These are phyloP conservation scores for Taphrina confusa DNA, from an alignment of 1,139 yeast species.

Conservation along the genomic window DNA sequence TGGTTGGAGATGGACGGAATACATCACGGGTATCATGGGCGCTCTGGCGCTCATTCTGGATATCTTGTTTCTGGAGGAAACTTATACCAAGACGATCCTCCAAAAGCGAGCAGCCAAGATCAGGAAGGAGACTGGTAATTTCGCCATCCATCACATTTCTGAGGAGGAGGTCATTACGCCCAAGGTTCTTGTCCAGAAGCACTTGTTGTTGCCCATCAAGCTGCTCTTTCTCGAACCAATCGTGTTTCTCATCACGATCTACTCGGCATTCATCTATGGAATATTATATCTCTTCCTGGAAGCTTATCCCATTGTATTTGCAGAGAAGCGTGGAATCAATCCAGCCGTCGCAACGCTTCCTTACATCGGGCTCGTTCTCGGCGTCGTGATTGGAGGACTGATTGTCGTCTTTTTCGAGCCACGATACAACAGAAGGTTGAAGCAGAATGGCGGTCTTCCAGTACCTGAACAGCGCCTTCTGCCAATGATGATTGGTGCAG, in stretches of 20 bases:
- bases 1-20: constrained; percentile 63
- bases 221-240: constrained; percentile 33
- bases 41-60: constrained; percentile 62
- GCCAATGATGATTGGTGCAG: constrained; percentile 16
- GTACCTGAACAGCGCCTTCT: constrained; percentile 22
- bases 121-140: constrained; percentile 37
- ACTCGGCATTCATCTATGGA: constrained; percentile 59
- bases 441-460: constrained; percentile 47
- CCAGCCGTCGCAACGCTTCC: constrained; percentile 76
- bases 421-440: constrained; percentile 52
- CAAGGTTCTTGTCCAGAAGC: constrained; percentile 20
- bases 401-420: constrained; percentile 47
- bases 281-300: constrained; percentile 70
- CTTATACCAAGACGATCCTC: constrained; percentile 83
- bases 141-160: constrained; percentile 12
- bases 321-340: constrained; percentile 68
- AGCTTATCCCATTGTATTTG: constrained; percentile 65
- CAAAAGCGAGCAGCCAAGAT: constrained; percentile 68
- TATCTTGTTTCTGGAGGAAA: constrained; percentile 67
- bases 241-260: constrained; percentile 42
- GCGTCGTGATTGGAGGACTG: constrained; percentile 54
- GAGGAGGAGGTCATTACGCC: constrained; percentile 33
- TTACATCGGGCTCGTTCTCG: constrained; percentile 71
- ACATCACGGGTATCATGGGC: constrained; percentile 54
- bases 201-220: constrained; percentile 27